These are phyloP conservation scores for Fennellomyces sp. DNA, from an alignment of 371 early-diverging fungal species.

Conservation along the genomic window DNA sequence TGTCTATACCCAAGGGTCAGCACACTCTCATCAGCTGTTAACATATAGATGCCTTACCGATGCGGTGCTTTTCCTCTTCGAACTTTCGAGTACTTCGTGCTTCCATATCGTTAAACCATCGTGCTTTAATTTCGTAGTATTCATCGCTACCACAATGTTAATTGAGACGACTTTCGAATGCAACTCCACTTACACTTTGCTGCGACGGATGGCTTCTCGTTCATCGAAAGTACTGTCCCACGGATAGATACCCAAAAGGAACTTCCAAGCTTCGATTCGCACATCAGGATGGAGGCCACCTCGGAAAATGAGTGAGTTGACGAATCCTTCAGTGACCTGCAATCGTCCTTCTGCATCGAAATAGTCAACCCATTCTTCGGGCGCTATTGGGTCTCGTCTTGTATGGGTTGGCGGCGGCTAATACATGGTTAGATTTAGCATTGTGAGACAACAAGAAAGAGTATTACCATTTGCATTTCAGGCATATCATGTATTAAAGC, in stretches of 20 bases:
- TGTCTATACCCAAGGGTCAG: conserved; percentile 55
- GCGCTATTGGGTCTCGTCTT: conserved; percentile 60
- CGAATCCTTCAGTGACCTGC: conserved; percentile 43
- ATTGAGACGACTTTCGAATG: not conserved
- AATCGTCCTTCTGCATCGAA: conserved; percentile 72
- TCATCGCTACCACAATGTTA: conserved; percentile 44
- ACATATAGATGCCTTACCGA: conserved; percentile 48
- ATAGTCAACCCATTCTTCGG: conserved; percentile 78
- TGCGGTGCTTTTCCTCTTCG: conserved; percentile 82
- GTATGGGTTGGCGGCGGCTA: conserved; percentile 32
- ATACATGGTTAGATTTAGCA: not conserved
- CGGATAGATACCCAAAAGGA: conserved; percentile 80
- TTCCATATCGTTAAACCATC: conserved; percentile 76
- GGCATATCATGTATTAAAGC: conserved; percentile 30
- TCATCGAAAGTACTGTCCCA: conserved; percentile 84
- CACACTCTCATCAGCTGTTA: not conserved
- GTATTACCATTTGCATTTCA: conserved; percentile 21
- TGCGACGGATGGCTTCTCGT: conserved; percentile 62
- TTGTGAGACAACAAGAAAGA: not conserved
- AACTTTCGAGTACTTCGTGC: conserved; percentile 62
- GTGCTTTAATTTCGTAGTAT: conserved; percentile 76
- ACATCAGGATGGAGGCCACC: conserved; percentile 85
- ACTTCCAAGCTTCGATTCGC: conserved; percentile 90
- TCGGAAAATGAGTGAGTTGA: conserved; percentile 72
- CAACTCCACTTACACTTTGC: conserved; percentile 47